Evolutionary conservation across 192 early-diverging fungal genomes (phyloP), one percentile per base, ranked within the genome.

Genomic region (Coemansia sp.): DNA sequence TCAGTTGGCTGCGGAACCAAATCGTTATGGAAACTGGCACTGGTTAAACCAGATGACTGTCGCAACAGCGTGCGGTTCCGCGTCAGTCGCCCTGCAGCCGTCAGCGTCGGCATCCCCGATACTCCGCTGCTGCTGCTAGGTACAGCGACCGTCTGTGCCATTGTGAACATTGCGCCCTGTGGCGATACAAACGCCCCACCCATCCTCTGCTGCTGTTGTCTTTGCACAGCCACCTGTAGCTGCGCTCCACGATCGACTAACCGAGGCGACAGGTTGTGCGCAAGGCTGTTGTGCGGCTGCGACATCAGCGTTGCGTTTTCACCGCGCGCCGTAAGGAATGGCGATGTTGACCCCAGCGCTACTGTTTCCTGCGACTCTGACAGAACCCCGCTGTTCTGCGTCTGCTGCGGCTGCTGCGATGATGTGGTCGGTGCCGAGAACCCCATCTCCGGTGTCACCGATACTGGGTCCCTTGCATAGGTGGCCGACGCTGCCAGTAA

Each of bases 231-330:
- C 40, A 15, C 40, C 4, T 42, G 40, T 10, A 34, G 10, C 33
- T 34, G 33, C 5, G 33, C 33, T 10, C 67, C 67, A 4, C 54
- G 64, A 55, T 66, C 64, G 13, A 58, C 53, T 42, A 79, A 61
- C 14, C 38, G 70, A 47, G 75, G 75, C 57, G 75, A 79, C 40
- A 79, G 6, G 14, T 68, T 59, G 25, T 68, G 70, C 37, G 60
- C 64, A 54, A 79, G 60, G 47, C 75, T 79, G 63, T 79, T 79
- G 31, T 79, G 75, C 48, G 75, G 75, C 70, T 79, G 75, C 62
- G 75, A 79, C 75, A 79, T 72, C 20, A 79, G 59, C 56, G 70
- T 79, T 19, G 70, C 66, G 63, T 79, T 60, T 36, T 66, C 66
- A 25, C 70, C 75, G 25, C 56, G 33, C 6, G 65, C 50, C 25